Evolutionary conservation across 768 basidiomycete species (phyloP), one percentile per base, ranked within the genome.

Genomic region (Russula griseocarnosa): DNA sequence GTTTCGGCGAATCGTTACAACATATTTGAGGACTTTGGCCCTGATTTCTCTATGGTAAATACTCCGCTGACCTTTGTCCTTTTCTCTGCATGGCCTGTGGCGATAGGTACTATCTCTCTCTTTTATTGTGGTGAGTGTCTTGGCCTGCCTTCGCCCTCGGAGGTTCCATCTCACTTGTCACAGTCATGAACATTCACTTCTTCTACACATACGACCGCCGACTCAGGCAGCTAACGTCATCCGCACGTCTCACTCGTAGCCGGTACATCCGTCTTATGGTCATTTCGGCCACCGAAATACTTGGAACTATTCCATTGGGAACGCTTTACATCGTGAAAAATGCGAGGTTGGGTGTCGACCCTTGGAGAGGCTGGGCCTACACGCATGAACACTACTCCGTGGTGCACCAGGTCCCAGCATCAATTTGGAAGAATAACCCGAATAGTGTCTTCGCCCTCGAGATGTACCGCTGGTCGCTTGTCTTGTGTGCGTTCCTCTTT

Each of bases 301-400:
- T 58, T 11, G 55, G 10, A 18, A 57, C 40, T 11, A 46, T 57
- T 13, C 55, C 55, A 20, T n/a, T 57, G 5, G 24, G 13, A 16
- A n/a, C 28, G n/a, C 9, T 32, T 32, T 20, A 10, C 0, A 52
- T 32, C 18, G 51, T 52, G 30, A 32, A 11, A 9, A 7, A 20
- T n/a, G 30, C 30, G 9, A 30, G 11, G 20, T 2, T 1, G 6
- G 30, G 30, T 9, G 18, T 52, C 18, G 1, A 1, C 3, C 30
- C 8, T 8, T 86, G 80, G 75, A 62, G 66, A 0, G 78, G 79
- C 32, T 83, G 83, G 80, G 74, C 70, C 0, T 77, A 81, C 68
- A 77, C 82, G 0, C 87, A 89, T 67, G 63, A 40, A 34, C 69
- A 78, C 44, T 84, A 77, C 68, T 76, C 72, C 3, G 75, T 76